These are phyloP conservation scores for Rhizomucor miehei DNA, from an alignment of 371 early-diverging fungal species.

Conservation along the genomic window DNA sequence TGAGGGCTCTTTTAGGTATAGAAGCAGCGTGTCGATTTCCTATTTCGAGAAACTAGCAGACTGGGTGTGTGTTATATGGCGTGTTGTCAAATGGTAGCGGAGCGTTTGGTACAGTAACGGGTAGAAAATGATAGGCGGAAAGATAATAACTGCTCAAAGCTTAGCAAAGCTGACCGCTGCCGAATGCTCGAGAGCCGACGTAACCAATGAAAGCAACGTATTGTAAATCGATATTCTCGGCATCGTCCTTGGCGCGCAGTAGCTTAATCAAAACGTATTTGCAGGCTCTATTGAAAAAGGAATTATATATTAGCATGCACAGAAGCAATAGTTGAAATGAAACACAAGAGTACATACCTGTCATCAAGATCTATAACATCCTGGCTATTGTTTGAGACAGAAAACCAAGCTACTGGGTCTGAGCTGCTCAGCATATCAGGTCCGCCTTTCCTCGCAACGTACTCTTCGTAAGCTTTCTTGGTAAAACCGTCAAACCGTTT, in stretches of 20 bases:
- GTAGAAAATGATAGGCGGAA: too few species aligned
- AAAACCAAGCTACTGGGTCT: conserved; percentile 29
- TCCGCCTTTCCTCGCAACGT: conserved; percentile 1
- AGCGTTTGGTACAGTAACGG: too few species aligned
- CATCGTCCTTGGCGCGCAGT: conserved; percentile 22
- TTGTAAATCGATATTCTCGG: conserved; percentile 35
- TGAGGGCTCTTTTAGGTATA: too few species aligned
- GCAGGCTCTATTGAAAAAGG: conserved; percentile 17
- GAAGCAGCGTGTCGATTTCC: too few species aligned
- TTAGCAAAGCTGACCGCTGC: conserved; percentile 8
- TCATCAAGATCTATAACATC: conserved; percentile 13
- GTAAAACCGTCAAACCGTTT: conserved; percentile 14
- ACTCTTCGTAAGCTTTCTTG: conserved; percentile 11
- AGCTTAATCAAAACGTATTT: conserved; percentile 31
- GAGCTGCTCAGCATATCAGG: conserved; percentile 9
- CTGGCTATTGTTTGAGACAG: conserved; percentile 13
- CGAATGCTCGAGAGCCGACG: conserved; percentile 7
- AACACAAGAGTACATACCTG: neutral
- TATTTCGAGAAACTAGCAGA: too few species aligned
- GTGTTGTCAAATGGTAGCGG: too few species aligned
- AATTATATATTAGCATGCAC: neutral
- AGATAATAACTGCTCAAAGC: too few species aligned
- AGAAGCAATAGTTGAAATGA: neutral
- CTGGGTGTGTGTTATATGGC: too few species aligned
- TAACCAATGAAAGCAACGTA: conserved; percentile 32